Conservation (phyloP, 768 basidiomycete genomes). For the Boletus insuetus region DNA sequence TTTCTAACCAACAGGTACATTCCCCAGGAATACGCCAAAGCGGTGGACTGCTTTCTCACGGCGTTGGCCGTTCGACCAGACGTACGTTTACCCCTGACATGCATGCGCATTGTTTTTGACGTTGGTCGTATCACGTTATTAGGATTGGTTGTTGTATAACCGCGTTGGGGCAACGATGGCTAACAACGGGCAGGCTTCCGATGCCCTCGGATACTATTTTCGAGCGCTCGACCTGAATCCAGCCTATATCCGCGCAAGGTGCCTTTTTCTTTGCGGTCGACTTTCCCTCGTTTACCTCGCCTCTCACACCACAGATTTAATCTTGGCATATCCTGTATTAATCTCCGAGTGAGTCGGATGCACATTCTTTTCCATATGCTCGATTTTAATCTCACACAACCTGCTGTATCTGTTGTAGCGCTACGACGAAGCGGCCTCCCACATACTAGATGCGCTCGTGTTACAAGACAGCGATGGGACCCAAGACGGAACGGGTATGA, state of each 20-base stretch:
- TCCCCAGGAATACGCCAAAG: slow-evolving; percentile 80
- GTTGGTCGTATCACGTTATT: neutral
- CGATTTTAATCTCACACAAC: neutral
- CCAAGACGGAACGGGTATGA: slow-evolving; percentile 39
- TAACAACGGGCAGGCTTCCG: slow-evolving; percentile 74
- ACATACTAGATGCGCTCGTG: slow-evolving; percentile 84
- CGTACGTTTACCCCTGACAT: slow-evolving; percentile 41
- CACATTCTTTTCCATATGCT: slow-evolving; percentile 3
- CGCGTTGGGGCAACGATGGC: slow-evolving; percentile 93
- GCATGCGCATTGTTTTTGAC: neutral
- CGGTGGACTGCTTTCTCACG: slow-evolving; percentile 90
- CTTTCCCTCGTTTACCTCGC: neutral
- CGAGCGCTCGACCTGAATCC: slow-evolving; percentile 86
- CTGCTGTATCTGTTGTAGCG: slow-evolving; percentile 42
- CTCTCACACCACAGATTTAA: slow-evolving; percentile 64
- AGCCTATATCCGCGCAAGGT: slow-evolving; percentile 87
- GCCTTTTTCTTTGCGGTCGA: slow-evolving; percentile 11
- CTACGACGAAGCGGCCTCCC: slow-evolving; percentile 82
- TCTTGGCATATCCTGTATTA: slow-evolving; percentile 89
- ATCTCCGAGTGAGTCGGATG: slow-evolving; percentile 59
- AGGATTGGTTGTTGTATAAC: slow-evolving; percentile 94
- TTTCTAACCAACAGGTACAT: neutral
- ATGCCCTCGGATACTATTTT: slow-evolving; percentile 86
- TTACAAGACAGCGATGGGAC: slow-evolving; percentile 85
- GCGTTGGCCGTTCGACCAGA: slow-evolving; percentile 87